Evolutionary conservation across 1,284 basidiomycete genomes (phyloP).

Genomic region (Ganoderma boninense): DNA sequence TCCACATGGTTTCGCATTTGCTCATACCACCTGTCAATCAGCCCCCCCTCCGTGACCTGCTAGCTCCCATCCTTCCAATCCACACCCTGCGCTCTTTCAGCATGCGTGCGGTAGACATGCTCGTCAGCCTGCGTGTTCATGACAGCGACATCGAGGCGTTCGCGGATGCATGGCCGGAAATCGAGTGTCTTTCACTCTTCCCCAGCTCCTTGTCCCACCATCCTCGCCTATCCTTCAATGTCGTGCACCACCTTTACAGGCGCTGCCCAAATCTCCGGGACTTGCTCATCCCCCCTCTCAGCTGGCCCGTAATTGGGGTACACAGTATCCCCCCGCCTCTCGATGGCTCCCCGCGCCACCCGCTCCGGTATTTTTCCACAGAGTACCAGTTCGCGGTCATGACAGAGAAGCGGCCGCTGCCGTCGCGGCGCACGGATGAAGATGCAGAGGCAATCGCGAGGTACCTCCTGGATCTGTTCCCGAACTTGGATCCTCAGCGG

Average conservation of each 20-base stretch:
- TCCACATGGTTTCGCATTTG: no score
- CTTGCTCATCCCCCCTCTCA: neutral
- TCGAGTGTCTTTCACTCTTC: neutral
- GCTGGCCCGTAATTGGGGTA: neutral
- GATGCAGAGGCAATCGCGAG: neutral
- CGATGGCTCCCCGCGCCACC: neutral
- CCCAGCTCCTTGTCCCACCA: neutral
- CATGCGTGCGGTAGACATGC: no score
- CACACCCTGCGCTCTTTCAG: neutral
- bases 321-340: neutral
- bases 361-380: neutral
- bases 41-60: neutral
- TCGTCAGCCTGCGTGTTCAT: neutral
- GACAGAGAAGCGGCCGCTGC: neutral
- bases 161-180: neutral
- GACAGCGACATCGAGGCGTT: neutral
- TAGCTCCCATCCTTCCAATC: neutral
- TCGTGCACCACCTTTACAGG: neutral
- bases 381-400: neutral
- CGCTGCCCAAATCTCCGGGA: neutral
- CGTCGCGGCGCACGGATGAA: neutral
- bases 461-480: constrained; percentile 1
- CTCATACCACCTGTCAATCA: no score
- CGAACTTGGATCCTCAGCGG: neutral
- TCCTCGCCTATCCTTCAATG: neutral